Conservation (phyloP, 768 basidiomycete species). For the Trametes coccinea region DNA sequence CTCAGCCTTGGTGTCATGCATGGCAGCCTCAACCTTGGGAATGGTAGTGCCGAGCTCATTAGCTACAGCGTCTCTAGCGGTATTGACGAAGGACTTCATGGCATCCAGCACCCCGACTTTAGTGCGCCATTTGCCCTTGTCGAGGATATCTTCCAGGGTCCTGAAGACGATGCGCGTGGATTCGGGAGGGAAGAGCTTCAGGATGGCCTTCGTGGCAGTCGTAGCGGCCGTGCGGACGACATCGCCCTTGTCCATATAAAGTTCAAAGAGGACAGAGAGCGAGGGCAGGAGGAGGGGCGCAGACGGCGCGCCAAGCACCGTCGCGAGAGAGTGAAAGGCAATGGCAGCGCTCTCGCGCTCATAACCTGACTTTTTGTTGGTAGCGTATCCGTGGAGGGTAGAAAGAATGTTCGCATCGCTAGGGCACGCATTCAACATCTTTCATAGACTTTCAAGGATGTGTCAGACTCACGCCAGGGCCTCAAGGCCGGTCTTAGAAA, state of each 20-base stretch:
- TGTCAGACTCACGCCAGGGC: conserved; percentile 53
- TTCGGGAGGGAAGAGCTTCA: conserved; percentile 85
- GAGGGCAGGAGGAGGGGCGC: conserved; percentile 78
- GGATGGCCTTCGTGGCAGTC: conserved; percentile 76
- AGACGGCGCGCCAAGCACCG: conserved; percentile 64
- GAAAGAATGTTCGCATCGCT: conserved; percentile 66
- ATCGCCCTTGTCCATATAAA: conserved; percentile 93
- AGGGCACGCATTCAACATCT: conserved; percentile 8
- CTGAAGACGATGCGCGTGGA: conserved; percentile 69
- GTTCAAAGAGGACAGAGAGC: conserved; percentile 75
- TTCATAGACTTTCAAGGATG: background rate
- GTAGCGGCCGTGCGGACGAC: conserved; percentile 84
- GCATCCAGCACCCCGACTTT: conserved; percentile 94
- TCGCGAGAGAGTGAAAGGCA: conserved; percentile 74
- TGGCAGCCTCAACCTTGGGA: conserved; percentile 83
- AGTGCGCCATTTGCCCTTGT: conserved; percentile 88
- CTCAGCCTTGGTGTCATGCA: conserved; percentile 98
- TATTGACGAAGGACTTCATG: conserved; percentile 69
- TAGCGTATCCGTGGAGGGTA: conserved; percentile 66
- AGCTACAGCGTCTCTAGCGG: conserved; percentile 77
- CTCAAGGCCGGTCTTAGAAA: conserved; percentile 62
- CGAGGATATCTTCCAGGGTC: conserved; percentile 70
- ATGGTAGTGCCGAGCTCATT: conserved; percentile 77
- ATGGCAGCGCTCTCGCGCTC: conserved; percentile 88
- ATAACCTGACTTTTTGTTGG: conserved; percentile 84